A percentile compares a stretch with the other conserved stretches of the same genome.
Evolutionary conservation across 345 rosid genomes (phyloP).

Genomic region (Citrus sinensis): DNA sequence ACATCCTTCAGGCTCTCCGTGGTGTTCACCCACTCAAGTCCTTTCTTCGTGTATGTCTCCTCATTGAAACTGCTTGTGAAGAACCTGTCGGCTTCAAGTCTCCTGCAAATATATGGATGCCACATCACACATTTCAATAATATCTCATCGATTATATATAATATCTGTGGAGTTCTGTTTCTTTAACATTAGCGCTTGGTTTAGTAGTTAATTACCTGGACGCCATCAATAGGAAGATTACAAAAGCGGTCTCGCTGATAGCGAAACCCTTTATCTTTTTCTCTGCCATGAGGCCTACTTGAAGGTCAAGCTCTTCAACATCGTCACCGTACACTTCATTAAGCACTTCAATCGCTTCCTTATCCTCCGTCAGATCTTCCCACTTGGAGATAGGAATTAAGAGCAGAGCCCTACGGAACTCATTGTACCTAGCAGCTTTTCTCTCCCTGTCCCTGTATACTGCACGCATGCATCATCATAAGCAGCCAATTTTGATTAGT

Average conservation of each 20-base stretch:
- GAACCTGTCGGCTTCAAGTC: constrained; percentile 58
- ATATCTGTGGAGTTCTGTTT: too few relatives aligned
- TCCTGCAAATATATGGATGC: constrained; percentile 26
- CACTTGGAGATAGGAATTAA: constrained; percentile 49
- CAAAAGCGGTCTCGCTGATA: constrained; percentile 61
- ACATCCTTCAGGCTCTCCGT: constrained; percentile 53
- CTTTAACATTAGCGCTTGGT: neutral
- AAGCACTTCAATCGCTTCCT: constrained; percentile 34
- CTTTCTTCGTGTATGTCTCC: constrained; percentile 48
- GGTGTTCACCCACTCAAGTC: constrained; percentile 53
- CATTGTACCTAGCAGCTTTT: constrained; percentile 52
- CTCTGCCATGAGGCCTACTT: constrained; percentile 64
- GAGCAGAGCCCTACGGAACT: constrained; percentile 40
- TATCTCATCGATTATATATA: too few relatives aligned
- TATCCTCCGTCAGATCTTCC: constrained; percentile 61
- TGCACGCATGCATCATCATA: neutral
- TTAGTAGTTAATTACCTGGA: constrained; percentile 31
- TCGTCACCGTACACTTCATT: constrained; percentile 46
- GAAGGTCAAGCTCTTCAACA: constrained; percentile 52
- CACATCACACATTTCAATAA: too few relatives aligned
- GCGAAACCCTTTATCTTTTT: constrained; percentile 65
- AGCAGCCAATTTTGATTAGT: neutral
- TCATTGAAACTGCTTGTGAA: constrained; percentile 53
- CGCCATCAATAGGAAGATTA: constrained; percentile 50
- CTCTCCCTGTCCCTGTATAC: constrained; percentile 69